Evolutionary conservation across 164 flowering plant genomes (phyloP).

Genomic region (Berberis thunbergii): DNA sequence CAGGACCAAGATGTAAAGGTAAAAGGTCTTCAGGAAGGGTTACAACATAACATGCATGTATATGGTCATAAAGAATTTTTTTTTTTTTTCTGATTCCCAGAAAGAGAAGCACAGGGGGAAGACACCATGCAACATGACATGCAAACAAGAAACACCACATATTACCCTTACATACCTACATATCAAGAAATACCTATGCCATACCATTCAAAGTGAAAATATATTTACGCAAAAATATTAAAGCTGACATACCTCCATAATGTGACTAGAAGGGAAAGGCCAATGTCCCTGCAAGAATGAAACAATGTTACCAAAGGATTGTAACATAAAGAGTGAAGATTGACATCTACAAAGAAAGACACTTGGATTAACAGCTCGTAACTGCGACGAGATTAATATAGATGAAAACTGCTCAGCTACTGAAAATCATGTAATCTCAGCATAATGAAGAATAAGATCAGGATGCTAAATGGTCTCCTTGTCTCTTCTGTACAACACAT

Average conservation of each 20-base stretch:
- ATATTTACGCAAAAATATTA: neutral
- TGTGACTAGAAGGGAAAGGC: conserved; percentile 80
- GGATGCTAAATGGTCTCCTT: neutral
- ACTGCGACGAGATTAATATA: no score
- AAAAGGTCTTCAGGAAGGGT: no score
- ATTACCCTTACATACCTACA: no score
- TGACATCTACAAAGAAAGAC: neutral
- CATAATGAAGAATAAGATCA: neutral
- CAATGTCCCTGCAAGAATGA: conserved; percentile 74
- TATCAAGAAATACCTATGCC: no score
- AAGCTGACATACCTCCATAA: conserved; percentile 67
- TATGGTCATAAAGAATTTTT: no score
- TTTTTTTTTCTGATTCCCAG: no score
- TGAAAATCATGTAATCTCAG: neutral
- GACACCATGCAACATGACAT: no score
- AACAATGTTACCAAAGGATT: conserved; percentile 1
- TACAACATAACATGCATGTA: no score
- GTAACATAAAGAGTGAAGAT: neutral
- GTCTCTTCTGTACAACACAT: neutral
- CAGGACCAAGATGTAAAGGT: no score
- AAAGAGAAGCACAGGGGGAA: no score
- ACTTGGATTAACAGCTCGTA: neutral
- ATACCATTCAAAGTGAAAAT: no score
- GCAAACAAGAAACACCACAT: no score
- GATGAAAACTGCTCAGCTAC: neutral